Evolutionary conservation across 1,284 basidiomycete species (phyloP), one percentile per base, ranked within the genome.

Genomic region (Ceratobasidium sp.): DNA sequence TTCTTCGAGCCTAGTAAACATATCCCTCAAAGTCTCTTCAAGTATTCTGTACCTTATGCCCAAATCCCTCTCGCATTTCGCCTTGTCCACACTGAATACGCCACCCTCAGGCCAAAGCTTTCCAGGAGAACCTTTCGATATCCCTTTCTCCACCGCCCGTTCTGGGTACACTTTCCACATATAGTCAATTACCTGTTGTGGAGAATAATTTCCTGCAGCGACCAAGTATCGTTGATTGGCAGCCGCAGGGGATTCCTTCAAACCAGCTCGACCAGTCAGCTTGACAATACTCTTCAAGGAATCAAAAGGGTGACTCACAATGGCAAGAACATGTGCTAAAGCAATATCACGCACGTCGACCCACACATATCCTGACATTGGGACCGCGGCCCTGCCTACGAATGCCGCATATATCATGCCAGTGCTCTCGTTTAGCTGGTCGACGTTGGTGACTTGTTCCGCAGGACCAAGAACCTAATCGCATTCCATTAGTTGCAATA

Each of bases 151-250:
- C 1, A 48, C 44, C 19, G 64, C 75, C 22, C 73, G 57, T 19
- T 64, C 63, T 9, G 73, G 64, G 44, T 71, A 67, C n/a, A 51
- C 48, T 56, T 71, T 53, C 74, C 65, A 77, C 31, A 64, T 59
- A n/a, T 51, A 66, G 44, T 66, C 74, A 33, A 65, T 27, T 17
- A 74, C 36, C 31, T 65, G 53, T 19, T 77, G 74, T 24, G 64
- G 66, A 47, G 74, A 75, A 47, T 77, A 66, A 45, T 72, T 73
- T 31, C 71, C 75, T 22, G 67, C n/a, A 3, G 75, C 64, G 33
- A 73, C 47, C 29, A 76, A 51, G 48, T 76, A 73, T 29, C 67
- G 71, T 36, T 74, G 66, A 56, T 66, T 74, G 29, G 60, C 67
- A 27, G 67, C 62, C 27, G 27, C 41, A 50, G 57, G 22, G 27